Evolutionary conservation across 1,139 yeast genomes (phyloP).

Genomic region (Magnusiomyces suaveolens): DNA sequence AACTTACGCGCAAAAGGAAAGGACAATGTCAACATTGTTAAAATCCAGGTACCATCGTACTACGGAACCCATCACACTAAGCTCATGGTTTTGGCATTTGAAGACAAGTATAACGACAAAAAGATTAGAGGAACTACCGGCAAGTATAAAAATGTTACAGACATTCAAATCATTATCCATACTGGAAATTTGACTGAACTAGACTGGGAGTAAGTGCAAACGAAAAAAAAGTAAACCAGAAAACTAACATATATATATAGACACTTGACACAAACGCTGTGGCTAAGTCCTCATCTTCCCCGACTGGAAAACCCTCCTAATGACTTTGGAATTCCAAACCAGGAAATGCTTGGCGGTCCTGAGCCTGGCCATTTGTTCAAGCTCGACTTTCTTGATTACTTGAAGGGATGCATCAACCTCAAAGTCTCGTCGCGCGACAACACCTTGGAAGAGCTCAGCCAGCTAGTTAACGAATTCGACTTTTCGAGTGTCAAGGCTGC

Average conservation of each 20-base stretch:
- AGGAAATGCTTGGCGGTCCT: neutral
- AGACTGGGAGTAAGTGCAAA: constrained; percentile 27
- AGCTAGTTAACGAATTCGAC: neutral
- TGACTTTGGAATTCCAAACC: neutral
- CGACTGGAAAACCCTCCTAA: neutral
- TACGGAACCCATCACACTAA: constrained; percentile 32
- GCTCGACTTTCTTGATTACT: neutral
- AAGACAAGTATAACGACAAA: constrained; percentile 8
- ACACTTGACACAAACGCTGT: constrained; percentile 25
- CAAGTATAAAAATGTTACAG: constrained; percentile 3
- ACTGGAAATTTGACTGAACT: constrained; percentile 30
- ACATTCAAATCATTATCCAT: constrained; percentile 28
- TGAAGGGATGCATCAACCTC: neutral
- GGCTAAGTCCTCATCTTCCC: constrained; percentile 2
- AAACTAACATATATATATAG: neutral
- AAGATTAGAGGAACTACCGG: neutral
- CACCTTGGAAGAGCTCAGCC: neutral
- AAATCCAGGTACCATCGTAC: constrained; percentile 18
- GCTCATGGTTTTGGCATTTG: constrained; percentile 28
- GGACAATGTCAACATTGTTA: constrained; percentile 7
- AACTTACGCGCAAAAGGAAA: neutral
- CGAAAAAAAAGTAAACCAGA: too few relatives aligned
- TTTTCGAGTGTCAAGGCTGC: neutral
- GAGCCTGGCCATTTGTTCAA: constrained; percentile 1
- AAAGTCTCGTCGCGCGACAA: neutral